phyloP scores from a whole-genome alignment of 75 land plant species.

The Isoetes taiwanensis region DNA sequence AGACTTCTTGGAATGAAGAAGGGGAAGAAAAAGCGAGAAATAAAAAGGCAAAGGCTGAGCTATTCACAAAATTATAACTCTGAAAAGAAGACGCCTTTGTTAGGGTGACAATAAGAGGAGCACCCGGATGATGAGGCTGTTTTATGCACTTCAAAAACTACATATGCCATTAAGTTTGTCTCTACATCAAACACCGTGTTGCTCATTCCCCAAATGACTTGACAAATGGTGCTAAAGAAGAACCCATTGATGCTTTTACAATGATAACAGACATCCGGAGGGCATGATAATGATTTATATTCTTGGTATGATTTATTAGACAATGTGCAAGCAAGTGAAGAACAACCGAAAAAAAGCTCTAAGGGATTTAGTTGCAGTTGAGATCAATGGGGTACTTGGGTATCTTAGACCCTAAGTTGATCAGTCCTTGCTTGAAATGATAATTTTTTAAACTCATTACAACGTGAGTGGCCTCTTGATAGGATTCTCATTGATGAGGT shows the following conservation, averaged over 20 bases:
- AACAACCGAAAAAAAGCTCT: conserved; percentile 53
- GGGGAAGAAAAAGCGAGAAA: no score
- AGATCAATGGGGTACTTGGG: conserved; percentile 71
- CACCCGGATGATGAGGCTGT: conserved; percentile 76
- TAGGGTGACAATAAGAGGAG: conserved; percentile 69
- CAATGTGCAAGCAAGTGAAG: conserved; percentile 68
- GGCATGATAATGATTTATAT: no score
- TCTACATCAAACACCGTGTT: conserved; percentile 84
- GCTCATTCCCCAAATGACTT: conserved; percentile 52
- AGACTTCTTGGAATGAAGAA: no score
- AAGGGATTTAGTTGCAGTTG: conserved; percentile 51
- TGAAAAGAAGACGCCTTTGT: no score
- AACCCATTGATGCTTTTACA: no score
- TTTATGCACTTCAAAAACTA: conserved; percentile 62
- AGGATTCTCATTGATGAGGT: conserved; percentile 40
- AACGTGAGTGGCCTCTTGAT: conserved; percentile 60
- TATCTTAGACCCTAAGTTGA: conserved; percentile 50
- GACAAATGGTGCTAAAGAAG: no score
- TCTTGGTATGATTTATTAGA: conserved; percentile 56
- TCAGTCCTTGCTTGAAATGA: conserved; percentile 42
- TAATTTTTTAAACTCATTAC: conserved; percentile 38
- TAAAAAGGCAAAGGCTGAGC: no score
- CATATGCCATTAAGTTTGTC: conserved; percentile 79
- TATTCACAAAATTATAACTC: no score
- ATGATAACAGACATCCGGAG: no score